Evolutionary conservation across 768 basidiomycete genomes (phyloP), one percentile per base, ranked within the genome.

Genomic region (Mycena vitilis): DNA sequence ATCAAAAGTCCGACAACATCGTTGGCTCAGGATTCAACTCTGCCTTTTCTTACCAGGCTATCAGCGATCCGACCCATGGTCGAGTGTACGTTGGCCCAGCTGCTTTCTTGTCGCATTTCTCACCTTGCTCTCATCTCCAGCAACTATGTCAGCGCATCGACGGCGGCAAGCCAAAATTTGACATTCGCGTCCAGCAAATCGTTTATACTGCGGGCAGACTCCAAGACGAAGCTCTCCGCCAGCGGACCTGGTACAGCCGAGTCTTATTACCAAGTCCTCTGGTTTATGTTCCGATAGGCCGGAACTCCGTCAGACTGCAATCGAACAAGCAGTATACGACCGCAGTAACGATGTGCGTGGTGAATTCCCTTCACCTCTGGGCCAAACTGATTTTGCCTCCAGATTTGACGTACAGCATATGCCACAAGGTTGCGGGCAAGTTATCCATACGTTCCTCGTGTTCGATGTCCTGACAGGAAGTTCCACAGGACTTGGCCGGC

Each of bases 51-150:
- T 83, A 83, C 71, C 73, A 88, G 72, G 80, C 81, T 22, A 84
- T 87, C 47, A 18, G 85, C 1, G 91, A 91, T 73, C 90, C 90
- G 5, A 91, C 90, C 9, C 81, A 89, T 69, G 90, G 90, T 36
- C 82, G 89, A 60, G 91, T 92, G 90, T 83, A 77, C 64, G 82
- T 62, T 38, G 36, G 52, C 22, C 18, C 45, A 12, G 49, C 25
- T 62, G 42, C 37, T 15, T 23, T 47, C 7, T 10, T 47, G 18
- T 52, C 16, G 10, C 12, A 11, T 49, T 42, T 16, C 44, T 52
- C 20, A 54, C 38, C 6, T 45, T 20, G 44, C 18, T 16, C 4
- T 55, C 34, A 49, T n/a, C 8, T 58, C 52, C 49, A 86, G 84
- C 15, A 84, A 82, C 68, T 85, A 86, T 67, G 84, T 85, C 55